These are phyloP conservation scores for Setaria viridis DNA, from an alignment of 202 grass and related monocot species.

Conservation along the genomic window DNA sequence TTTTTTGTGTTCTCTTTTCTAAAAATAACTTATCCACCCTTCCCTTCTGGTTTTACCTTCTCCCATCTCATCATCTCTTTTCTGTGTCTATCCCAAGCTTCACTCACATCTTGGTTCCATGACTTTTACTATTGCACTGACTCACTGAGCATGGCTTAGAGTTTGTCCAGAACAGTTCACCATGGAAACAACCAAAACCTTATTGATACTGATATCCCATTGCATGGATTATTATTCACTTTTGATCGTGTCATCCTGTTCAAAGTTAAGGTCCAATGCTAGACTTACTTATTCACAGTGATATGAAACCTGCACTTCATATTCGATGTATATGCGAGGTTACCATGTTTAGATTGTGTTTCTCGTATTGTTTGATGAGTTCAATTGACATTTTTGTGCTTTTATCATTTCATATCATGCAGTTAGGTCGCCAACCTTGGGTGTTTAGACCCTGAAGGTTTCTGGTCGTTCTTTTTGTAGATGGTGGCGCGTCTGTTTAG, in stretches of 20 bases:
- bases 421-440: neutral
- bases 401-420: neutral
- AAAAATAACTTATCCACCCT: neutral
- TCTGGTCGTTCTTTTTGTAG: no score
- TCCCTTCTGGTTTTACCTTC: neutral
- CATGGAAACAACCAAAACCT: neutral
- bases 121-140: neutral
- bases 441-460: no score
- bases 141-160: neutral
- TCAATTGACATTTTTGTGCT: slow-evolving; percentile 1
- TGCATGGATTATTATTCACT: slow-evolving; percentile 1
- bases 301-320: slow-evolving; percentile 4
- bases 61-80: neutral
- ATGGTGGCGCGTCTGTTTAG: no score
- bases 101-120: neutral
- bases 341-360: slow-evolving; percentile 15
- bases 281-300: neutral
- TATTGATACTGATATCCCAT: neutral
- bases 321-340: slow-evolving; percentile 15
- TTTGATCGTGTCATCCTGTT: neutral
- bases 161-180: neutral
- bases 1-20: neutral
- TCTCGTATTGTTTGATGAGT: neutral
- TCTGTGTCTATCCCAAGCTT: neutral
- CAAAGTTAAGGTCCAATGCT: slow-evolving; percentile 17